Evolutionary conservation across 257 asterid genomes (phyloP).

Genomic region (Nicotiana tomentosiformis): DNA sequence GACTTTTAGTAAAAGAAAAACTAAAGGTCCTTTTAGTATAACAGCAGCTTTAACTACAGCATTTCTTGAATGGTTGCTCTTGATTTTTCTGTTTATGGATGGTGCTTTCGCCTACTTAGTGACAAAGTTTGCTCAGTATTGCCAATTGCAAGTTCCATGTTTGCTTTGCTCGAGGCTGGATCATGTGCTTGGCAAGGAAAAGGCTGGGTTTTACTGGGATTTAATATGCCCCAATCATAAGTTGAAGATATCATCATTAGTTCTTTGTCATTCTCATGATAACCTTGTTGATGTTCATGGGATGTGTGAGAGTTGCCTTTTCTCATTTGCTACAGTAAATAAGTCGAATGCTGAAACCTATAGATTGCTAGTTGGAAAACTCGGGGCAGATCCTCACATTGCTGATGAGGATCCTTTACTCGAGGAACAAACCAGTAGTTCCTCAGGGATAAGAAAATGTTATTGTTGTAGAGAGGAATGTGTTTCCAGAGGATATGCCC

Average conservation of each 20-base stretch:
- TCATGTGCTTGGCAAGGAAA: conserved; percentile 57
- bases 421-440: conserved; percentile 9
- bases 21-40: conserved; percentile 26
- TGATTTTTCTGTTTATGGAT: conserved; percentile 56
- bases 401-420: conserved; percentile 20
- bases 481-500: conserved; percentile 22
- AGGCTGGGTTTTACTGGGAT: conserved; percentile 50
- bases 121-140: conserved; percentile 58
- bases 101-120: conserved; percentile 60
- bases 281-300: conserved; percentile 55
- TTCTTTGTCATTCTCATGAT: conserved; percentile 43
- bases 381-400: conserved; percentile 27
- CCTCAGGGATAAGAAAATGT: conserved; percentile 30
- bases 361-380: conserved; percentile 39
- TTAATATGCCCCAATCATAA: conserved; percentile 65
- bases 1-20: conserved; percentile 18
- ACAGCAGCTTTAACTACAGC: conserved; percentile 55
- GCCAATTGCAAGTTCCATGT: conserved; percentile 58
- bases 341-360: conserved; percentile 47
- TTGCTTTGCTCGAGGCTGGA: conserved; percentile 89
- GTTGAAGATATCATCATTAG: conserved; percentile 46
- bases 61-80: conserved; percentile 72
- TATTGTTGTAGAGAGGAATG: conserved; percentile 48
- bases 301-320: conserved; percentile 53
- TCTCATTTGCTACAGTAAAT: conserved; percentile 41